Evolutionary conservation across 371 early-diverging fungal genomes (phyloP).

Genomic region (Mortierella sp.): DNA sequence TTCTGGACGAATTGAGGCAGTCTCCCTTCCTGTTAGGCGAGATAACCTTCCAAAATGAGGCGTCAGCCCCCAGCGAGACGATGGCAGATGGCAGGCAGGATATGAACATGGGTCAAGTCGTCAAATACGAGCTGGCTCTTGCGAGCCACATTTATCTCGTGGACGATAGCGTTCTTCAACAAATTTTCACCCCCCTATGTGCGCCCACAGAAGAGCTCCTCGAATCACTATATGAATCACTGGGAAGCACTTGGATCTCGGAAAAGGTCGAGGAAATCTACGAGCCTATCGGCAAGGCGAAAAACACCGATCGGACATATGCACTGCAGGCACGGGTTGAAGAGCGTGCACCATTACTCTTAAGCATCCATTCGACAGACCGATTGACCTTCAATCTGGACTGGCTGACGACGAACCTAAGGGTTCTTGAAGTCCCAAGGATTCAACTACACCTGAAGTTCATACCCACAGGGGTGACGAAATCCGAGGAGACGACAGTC

Average conservation of each 20-base stretch:
- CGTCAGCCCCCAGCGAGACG: slow-evolving; percentile 2
- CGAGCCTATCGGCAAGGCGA: slow-evolving; percentile 60
- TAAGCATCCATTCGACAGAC: slow-evolving; percentile 72
- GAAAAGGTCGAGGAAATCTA: slow-evolving; percentile 66
- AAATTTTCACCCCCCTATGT: slow-evolving; percentile 80
- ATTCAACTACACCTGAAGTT: slow-evolving; percentile 76
- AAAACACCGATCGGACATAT: slow-evolving; percentile 60
- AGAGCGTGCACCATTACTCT: slow-evolving; percentile 81
- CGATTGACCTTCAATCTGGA: slow-evolving; percentile 60
- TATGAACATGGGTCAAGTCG: slow-evolving; percentile 35
- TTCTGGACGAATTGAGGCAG: slow-evolving; percentile 70
- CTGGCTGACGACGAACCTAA: slow-evolving; percentile 62
- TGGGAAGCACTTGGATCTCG: slow-evolving; percentile 80
- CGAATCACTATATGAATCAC: slow-evolving; percentile 72
- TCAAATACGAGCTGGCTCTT: slow-evolving; percentile 72
- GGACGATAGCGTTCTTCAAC: slow-evolving; percentile 81
- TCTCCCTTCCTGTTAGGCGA: slow-evolving; percentile 68
- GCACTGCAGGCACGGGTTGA: slow-evolving; percentile 74
- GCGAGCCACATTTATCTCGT: slow-evolving; percentile 81
- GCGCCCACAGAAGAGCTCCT: slow-evolving; percentile 73
- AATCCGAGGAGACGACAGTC: slow-evolving; percentile 74
- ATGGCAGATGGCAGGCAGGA: slow-evolving; percentile 12
- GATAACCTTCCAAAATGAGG: slow-evolving; percentile 32
- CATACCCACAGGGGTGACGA: slow-evolving; percentile 60
- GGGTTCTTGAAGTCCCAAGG: slow-evolving; percentile 61